Percentiles rank a stretch among this genome's conserved stretches.
Evolutionary conservation across 2,329 filamentous ascomycete species (phyloP).

Genomic region (Verticillium albo-atrum): DNA sequence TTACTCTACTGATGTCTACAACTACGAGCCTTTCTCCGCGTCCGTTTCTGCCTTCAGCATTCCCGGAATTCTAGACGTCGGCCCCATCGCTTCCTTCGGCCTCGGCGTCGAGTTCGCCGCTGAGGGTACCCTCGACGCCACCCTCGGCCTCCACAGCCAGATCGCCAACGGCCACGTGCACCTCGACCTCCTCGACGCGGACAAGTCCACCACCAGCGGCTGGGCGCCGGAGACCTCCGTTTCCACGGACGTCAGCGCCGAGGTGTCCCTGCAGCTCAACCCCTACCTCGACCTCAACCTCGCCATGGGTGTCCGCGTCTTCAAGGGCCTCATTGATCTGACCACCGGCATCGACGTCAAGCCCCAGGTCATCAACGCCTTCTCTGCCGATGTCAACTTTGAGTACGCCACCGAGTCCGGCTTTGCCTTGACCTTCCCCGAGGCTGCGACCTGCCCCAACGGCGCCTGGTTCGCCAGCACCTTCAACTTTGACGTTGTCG

Average conservation of each 20-base stretch:
- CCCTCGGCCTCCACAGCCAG: slow-evolving; percentile 17
- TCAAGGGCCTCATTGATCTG: slow-evolving; percentile 16
- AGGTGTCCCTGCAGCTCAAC: slow-evolving; percentile 27
- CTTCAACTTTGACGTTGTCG: slow-evolving; percentile 8
- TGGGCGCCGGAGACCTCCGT: slow-evolving; percentile 28
- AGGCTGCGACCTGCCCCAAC: slow-evolving; percentile 6
- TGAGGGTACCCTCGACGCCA: slow-evolving; percentile 20
- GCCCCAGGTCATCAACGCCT: slow-evolving; percentile 28
- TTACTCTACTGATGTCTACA: slow-evolving; percentile 24
- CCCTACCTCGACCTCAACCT: slow-evolving; percentile 31
- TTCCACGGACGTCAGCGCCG: slow-evolving; percentile 22
- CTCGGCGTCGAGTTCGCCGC: slow-evolving; percentile 28
- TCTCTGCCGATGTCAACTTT: slow-evolving; percentile 13
- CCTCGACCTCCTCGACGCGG: slow-evolving; percentile 26
- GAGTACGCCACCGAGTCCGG: slow-evolving; percentile 6
- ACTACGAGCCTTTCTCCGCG: slow-evolving; percentile 28
- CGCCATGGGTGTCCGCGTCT: slow-evolving; percentile 22
- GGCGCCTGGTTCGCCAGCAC: slow-evolving; percentile 13
- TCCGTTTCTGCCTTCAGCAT: slow-evolving; percentile 30
- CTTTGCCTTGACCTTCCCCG: slow-evolving; percentile 4
- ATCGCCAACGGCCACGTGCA: slow-evolving; percentile 29
- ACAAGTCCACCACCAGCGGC: slow-evolving; percentile 21
- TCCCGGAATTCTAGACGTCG: slow-evolving; percentile 31
- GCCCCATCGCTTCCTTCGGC: slow-evolving; percentile 26
- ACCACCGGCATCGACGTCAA: slow-evolving; percentile 28